Evolutionary conservation across 805 yeast species (phyloP), one percentile per base, ranked within the genome.

Genomic region (Scheffersomyces coipomensis): DNA sequence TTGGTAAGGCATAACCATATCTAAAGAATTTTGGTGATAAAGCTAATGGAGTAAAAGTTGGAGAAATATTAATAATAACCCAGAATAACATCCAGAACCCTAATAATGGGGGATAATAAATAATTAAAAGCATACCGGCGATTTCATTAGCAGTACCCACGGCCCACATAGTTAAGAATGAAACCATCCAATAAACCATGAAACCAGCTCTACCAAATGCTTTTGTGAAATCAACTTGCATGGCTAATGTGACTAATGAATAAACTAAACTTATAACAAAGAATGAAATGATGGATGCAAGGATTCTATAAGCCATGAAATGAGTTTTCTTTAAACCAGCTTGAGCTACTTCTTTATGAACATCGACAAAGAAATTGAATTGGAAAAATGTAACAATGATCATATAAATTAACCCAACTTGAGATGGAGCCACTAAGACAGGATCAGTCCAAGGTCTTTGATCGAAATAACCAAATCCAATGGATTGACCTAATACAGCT

Each of bases 141-240:
- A 82, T 78, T 59, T 86, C 93, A 53, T 81, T 83, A 22, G 83
- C 81, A 32, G 84, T 78, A 42, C 95, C 95, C 25, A 85, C 83
- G 1, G 90, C 87, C 45, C 79, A 64, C 87, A 86, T 81, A 5
- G 87, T 75, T 35, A 86, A 48, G 56, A 66, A 86, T 5, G 81
- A 71, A 24, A 79, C 48, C 77, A 83, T 73, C 95, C 95, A 87
- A 45, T 75, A 76, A 1, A 85, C 81, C 29, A 86, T 72, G 58
- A 85, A 85, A 0, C 95, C 95, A 7, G 80, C 77, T 22, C 60
- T 68, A 1, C 88, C 89, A 64, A 78, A 85, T 0, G 86, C 62
- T 2, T 38, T 51, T 11, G 76, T 71, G 55, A 82, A 75, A 49
- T 78, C 75, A 22, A 83, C 71, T 51, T 83, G 88, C 67, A 79